Conservation (phyloP, 2,329 filamentous ascomycete genomes). For the Aspergillus carbonarius region DNA sequence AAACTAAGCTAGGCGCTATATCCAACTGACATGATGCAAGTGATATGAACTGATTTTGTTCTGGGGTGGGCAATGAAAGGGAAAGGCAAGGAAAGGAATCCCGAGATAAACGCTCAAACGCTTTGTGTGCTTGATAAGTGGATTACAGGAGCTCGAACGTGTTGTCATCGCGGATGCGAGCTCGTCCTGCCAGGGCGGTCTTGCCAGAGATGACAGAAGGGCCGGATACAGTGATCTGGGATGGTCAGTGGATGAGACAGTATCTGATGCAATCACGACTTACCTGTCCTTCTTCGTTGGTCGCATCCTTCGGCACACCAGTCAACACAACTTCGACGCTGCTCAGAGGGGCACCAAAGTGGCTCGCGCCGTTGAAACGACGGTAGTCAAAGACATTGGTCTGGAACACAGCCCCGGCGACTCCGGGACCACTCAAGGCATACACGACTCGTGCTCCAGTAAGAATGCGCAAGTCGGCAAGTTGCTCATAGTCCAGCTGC, state of each 20-base stretch:
- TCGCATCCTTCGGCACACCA: slow-evolving; percentile 34
- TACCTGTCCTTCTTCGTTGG: slow-evolving; percentile 62
- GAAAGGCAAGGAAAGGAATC: not conserved
- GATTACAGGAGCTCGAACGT: slow-evolving; percentile 58
- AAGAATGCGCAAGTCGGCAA: slow-evolving; percentile 81
- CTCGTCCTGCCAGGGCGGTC: slow-evolving; percentile 62
- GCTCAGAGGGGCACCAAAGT: slow-evolving; percentile 81
- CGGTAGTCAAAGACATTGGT: slow-evolving; percentile 88
- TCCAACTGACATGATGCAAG: not conserved
- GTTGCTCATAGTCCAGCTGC: slow-evolving; percentile 64
- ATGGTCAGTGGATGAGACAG: not conserved
- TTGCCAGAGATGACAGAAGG: slow-evolving; percentile 71
- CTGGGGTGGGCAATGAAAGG: not conserved
- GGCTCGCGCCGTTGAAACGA: slow-evolving; percentile 49
- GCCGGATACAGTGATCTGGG: slow-evolving; percentile 69
- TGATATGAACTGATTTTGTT: not conserved
- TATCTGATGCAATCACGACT: slow-evolving; percentile 25
- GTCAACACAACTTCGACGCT: slow-evolving; percentile 73
- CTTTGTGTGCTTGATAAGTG: not conserved
- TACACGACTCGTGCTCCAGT: slow-evolving; percentile 79
- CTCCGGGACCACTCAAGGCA: slow-evolving; percentile 73
- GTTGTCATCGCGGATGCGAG: slow-evolving; percentile 68
- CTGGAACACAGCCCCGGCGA: slow-evolving; percentile 89
- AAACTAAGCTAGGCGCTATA: not conserved
- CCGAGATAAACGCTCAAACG: slow-evolving; percentile 2